A percentile compares a stretch with the other conserved stretches of the same genome.
Conservation (phyloP, 768 basidiomycete genomes). For the Psilocybe cyanescens region DNA sequence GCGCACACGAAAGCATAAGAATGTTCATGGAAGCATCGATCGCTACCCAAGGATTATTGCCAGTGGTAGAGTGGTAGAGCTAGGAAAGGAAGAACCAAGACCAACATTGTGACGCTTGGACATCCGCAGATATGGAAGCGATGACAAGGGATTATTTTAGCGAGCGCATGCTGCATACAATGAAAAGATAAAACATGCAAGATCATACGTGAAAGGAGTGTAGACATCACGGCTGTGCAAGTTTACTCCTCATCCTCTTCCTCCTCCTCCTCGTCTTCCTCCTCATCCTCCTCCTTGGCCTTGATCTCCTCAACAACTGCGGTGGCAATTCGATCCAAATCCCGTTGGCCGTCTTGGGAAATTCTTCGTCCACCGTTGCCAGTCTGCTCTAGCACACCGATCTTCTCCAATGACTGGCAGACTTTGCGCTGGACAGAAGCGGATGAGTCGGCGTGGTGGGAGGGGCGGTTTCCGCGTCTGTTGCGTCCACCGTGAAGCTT, state of each 20-base stretch:
- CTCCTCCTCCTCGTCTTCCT: constrained; percentile 71
- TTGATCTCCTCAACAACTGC: constrained; percentile 81
- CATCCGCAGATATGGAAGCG: constrained; percentile 6
- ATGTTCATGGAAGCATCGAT: not conserved
- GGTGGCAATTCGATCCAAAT: constrained; percentile 92
- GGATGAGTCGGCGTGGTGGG: constrained; percentile 89
- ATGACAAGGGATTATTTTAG: constrained; percentile 31
- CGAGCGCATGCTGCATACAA: constrained; percentile 44
- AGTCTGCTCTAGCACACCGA: constrained; percentile 94
- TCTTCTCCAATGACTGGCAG: constrained; percentile 98
- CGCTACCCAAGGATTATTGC: not conserved
- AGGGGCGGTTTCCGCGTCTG: constrained; percentile 95
- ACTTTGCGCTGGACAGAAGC: constrained; percentile 92
- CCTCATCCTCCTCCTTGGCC: constrained; percentile 77
- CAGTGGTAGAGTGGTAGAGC: not conserved
- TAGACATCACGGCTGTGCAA: constrained; percentile 11
- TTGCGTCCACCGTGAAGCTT: constrained; percentile 98
- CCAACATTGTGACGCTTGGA: not conserved
- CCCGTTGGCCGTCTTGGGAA: constrained; percentile 95
- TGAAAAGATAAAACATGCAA: constrained; percentile 42
- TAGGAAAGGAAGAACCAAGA: not conserved
- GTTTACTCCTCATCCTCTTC: constrained; percentile 61
- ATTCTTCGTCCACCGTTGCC: constrained; percentile 96
- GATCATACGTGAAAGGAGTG: constrained; percentile 32
- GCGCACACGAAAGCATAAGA: not conserved